phyloP scores from a whole-genome alignment of 2,329 filamentous ascomycete species.

The Rachicladosporium sp. region DNA sequence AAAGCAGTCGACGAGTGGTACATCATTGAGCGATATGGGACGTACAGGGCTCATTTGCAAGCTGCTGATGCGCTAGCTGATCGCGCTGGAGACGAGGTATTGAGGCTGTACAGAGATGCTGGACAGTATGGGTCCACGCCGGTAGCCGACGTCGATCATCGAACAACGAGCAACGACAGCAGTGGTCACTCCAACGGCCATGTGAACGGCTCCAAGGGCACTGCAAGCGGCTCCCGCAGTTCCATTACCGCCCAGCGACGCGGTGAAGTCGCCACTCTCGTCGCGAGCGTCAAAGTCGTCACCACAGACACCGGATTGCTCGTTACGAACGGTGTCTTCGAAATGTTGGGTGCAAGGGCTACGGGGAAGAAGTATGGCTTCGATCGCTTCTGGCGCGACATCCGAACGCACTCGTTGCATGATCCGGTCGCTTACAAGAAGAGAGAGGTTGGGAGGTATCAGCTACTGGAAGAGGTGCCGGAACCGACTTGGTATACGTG shows the following conservation, averaged over 20 bases:
- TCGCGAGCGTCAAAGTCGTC: slow-evolving; percentile 51
- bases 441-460: slow-evolving; percentile 46
- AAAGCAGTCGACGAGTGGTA: slow-evolving; percentile 52
- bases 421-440: slow-evolving; percentile 59
- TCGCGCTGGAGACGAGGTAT: slow-evolving; percentile 39
- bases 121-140: slow-evolving; percentile 17
- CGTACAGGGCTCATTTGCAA: slow-evolving; percentile 49
- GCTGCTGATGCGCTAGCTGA: slow-evolving; percentile 49
- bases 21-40: slow-evolving; percentile 52
- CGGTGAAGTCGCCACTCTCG: slow-evolving; percentile 50
- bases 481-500: slow-evolving; percentile 51
- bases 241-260: slow-evolving; percentile 40
- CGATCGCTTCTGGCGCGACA: slow-evolving; percentile 54
- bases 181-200: slow-evolving; percentile 21
- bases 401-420: slow-evolving; percentile 54
- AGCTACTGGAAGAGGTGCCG: slow-evolving; percentile 44
- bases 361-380: slow-evolving; percentile 48
- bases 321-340: slow-evolving; percentile 51
- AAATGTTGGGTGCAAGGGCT: slow-evolving; percentile 48
- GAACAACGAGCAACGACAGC: too few species aligned
- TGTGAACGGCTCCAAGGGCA: slow-evolving; percentile 13
- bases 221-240: slow-evolving; percentile 20
- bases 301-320: slow-evolving; percentile 47
- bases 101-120: slow-evolving; percentile 32
- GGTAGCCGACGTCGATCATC: slow-evolving; percentile 4